Base-by-base conservation (phyloP, 345 rosid species). In the Cardamine resedifolia region DNA sequence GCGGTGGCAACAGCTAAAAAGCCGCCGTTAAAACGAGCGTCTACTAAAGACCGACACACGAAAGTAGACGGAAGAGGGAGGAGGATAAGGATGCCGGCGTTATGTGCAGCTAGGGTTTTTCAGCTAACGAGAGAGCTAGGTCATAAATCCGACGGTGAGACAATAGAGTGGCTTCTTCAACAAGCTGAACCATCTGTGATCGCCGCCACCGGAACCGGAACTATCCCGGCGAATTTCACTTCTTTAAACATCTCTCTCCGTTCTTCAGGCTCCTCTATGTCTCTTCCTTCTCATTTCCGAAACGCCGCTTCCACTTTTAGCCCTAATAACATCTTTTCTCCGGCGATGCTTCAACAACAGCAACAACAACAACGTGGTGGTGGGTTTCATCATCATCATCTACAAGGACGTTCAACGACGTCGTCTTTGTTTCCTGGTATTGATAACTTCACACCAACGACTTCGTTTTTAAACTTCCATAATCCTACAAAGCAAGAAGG, bases 31-130 rank as follows among this genome's bases (percentile, higher is more conserved):
- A 94, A 94, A 77, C 77, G 97, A 34, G 86, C 96, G 2, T 94
- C 96, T 0, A 88, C 99, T 6, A 94, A 94, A 64, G 98, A 94
- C 73, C 86, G 98, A 5, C 98, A 94, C 80, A 94, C 98, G 0
- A 94, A 94, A 72, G 98, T 93, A 11, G 97, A 93, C 30, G 98
- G 98, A 16, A 88, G 98, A 58, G 98, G 98, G 14, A 84, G 98
- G 24, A 83, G 98, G 71, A 93, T 93, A 81, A 89, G 98, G 77
- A 93, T 93, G 98, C 98, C 98, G 0, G 98, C 98, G n/a, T 85
- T 93, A 39, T 93, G 98, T 55, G 98, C 98, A n/a, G 98, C 98
- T 76, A 85, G 98, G 85, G 97, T 93, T 74, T 93, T 93, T 48
- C 98, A 93, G 79, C 83, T 93, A 0, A 93, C 98, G 19, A 83